Evolutionary conservation across 768 basidiomycete genomes (phyloP), one percentile per base, ranked within the genome.

Genomic region (Suillus bovinus): DNA sequence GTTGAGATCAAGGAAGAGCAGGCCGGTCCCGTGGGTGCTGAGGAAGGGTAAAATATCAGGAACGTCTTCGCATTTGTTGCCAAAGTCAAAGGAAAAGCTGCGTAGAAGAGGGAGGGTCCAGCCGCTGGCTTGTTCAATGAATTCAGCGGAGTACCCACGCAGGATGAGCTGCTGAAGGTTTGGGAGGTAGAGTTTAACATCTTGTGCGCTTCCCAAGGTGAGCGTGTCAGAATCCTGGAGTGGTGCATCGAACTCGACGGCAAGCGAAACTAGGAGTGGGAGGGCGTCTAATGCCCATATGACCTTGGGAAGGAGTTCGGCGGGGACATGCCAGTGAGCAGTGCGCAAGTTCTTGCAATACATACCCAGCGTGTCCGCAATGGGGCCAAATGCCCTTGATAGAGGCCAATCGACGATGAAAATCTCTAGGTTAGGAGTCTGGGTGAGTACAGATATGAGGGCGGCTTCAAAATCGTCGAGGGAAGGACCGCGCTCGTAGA

Each of bases 211-310:
- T 1, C 91, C 90, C 0, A 91, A 77, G 9, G 78, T 78, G 42
- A 84, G 76, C 16, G 73, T 73, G 33, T 86, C 84, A n/a, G 77
- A 65, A 42, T 78, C 79, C 38, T 63, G 63, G 42, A 67, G 44
- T 13, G 72, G 61, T 0, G 50, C 27, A 3, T 68, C 68, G 47
- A 90, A 82, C 33, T 84, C 79, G 62, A 93, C 79, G 65, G 85
- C 84, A 3, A 82, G 80, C 3, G 84, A 81, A 9, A 84, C 75
- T 44, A 93, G 76, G 58, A 74, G 73, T 1, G 85, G 85, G 5
- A 93, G 80, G 1, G 84, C 80, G 59, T 85, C 83, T 2, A 93
- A 77, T 6, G 88, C 85, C 87, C 87, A 89, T 49, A 91, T 90
- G 5, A 90, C 81, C 68, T 88, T 89, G 14, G 86, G 77, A 2